These are phyloP conservation scores for Neurospora sp. DNA, from an alignment of 495 filamentous ascomycete genomes.

Conservation along the genomic window DNA sequence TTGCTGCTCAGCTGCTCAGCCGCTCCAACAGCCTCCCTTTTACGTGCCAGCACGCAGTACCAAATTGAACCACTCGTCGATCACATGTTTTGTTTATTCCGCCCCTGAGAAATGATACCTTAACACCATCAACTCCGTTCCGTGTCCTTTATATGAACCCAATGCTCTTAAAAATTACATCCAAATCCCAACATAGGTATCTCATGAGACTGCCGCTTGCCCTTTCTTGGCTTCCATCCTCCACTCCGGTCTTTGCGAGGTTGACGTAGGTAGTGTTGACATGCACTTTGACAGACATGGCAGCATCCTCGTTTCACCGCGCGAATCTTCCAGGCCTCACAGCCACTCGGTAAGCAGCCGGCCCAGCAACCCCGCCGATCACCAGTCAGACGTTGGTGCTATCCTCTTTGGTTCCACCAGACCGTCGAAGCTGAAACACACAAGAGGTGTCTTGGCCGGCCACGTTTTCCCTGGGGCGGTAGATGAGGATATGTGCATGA, in stretches of 20 bases:
- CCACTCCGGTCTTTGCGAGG: background rate
- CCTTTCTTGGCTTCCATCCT: background rate
- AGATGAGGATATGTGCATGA: constrained; percentile 19
- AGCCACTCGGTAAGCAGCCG: background rate
- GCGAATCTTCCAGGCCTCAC: background rate
- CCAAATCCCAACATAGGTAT: background rate
- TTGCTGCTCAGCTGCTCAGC: background rate
- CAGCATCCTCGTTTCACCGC: background rate
- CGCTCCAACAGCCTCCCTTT: background rate
- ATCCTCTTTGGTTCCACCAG: background rate
- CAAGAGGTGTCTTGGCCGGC: background rate
- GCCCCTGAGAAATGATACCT: background rate
- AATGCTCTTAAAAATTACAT: background rate
- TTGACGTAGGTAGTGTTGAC: background rate
- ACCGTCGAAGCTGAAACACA: background rate
- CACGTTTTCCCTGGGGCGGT: background rate
- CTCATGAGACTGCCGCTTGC: background rate
- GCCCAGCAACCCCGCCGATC: background rate
- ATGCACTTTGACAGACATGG: background rate
- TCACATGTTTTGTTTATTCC: background rate
- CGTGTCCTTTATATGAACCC: background rate
- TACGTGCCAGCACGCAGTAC: background rate
- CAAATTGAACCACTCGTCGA: background rate
- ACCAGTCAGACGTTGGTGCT: background rate
- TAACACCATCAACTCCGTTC: background rate